Evolutionary conservation across 1,284 basidiomycete genomes (phyloP).

Genomic region (Puccinia polysora): DNA sequence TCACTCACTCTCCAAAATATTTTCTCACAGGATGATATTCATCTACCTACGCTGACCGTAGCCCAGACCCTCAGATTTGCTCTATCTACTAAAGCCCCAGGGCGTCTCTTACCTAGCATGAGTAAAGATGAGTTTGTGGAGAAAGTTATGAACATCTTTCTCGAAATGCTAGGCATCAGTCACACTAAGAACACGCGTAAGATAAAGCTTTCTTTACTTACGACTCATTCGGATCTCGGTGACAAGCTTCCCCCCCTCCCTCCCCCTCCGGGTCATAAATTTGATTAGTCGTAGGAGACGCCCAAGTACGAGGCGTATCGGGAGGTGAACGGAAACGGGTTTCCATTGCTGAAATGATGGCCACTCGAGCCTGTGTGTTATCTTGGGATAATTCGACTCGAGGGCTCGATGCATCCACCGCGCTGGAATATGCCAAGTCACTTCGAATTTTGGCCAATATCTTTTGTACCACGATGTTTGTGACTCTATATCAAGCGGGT

Average conservation of each 20-base stretch:
- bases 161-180: constrained; percentile 57
- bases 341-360: constrained; percentile 61
- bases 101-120: constrained; percentile 58
- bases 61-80: constrained; percentile 60
- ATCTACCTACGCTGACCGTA: constrained; percentile 63
- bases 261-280: constrained; percentile 45
- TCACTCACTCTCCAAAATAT: not conserved
- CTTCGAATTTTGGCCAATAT: constrained; percentile 60
- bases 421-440: constrained; percentile 61
- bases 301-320: constrained; percentile 61
- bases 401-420: constrained; percentile 66
- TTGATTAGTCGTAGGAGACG: constrained; percentile 57
- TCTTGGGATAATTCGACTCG: constrained; percentile 61
- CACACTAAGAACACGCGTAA: constrained; percentile 56
- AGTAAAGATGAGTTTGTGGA: constrained; percentile 57
- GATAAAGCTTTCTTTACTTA: not conserved
- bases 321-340: constrained; percentile 62
- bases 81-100: constrained; percentile 58
- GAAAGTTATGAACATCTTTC: constrained; percentile 58
- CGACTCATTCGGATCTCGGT: not conserved
- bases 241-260: not conserved
- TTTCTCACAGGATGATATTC: constrained; percentile 59
- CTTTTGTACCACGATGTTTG: constrained; percentile 56
- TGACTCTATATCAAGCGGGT: constrained; percentile 60
- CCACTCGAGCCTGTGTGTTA: constrained; percentile 57